phyloP scores from a whole-genome alignment of 106 monocot genomes.

The Dendrobium huoshanense region DNA sequence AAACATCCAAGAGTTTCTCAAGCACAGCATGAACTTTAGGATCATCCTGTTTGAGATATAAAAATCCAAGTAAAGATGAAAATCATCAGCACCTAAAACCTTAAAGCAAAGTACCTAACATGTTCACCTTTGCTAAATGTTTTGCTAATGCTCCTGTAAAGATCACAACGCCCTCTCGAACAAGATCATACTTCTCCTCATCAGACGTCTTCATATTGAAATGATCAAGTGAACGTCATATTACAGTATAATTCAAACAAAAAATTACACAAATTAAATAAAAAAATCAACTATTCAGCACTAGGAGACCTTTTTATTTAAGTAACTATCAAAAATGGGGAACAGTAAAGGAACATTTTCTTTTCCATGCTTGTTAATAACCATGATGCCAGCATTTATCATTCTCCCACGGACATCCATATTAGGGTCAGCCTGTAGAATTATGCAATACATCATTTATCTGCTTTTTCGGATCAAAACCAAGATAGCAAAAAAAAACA shows the following conservation, averaged over 20 bases:
- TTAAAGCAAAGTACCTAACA: constrained; percentile 4
- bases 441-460: constrained; percentile 1
- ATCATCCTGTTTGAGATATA: constrained; percentile 62
- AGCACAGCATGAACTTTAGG: constrained; percentile 91
- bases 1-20: constrained; percentile 89
- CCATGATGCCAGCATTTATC: constrained; percentile 91
- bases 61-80: neutral
- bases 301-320: constrained; percentile 83
- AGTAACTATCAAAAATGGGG: constrained; percentile 95
- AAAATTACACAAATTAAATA: neutral
- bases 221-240: neutral
- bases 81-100: neutral
- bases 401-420: constrained; percentile 88
- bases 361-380: constrained; percentile 91
- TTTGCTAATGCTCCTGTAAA: constrained; percentile 95
- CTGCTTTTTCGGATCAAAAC: neutral
- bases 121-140: constrained; percentile 71
- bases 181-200: constrained; percentile 93
- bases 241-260: neutral
- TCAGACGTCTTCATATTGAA: constrained; percentile 53
- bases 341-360: constrained; percentile 91
- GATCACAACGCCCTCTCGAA: constrained; percentile 96
- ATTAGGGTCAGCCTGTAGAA: constrained; percentile 82
- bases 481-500: neutral
- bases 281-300: neutral